Percentiles rank a stretch among this genome's conserved stretches.
These are phyloP conservation scores for Globisporangium perplexum DNA, from an alignment of 352 stramenopile genomes.

Conservation along the genomic window DNA sequence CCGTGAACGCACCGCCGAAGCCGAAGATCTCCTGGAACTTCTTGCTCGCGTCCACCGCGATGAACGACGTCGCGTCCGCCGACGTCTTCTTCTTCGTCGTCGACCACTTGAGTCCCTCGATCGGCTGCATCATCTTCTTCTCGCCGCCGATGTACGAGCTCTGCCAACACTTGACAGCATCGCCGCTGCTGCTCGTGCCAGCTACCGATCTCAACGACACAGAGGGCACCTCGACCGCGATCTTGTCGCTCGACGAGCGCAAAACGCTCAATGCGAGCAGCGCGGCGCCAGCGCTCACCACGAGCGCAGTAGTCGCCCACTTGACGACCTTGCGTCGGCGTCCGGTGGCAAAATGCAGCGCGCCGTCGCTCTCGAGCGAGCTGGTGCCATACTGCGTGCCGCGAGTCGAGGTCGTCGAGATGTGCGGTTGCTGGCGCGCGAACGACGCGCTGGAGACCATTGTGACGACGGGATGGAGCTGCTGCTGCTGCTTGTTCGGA, in stretches of 20 bases:
- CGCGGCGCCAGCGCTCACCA: conserved; percentile 17
- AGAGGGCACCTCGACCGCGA: background rate
- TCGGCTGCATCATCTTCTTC: conserved; percentile 61
- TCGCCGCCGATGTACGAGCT: conserved; percentile 55
- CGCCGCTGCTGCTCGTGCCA: background rate
- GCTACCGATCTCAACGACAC: background rate
- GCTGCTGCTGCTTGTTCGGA: background rate
- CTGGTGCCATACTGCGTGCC: conserved; percentile 21
- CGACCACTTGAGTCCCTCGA: conserved; percentile 44
- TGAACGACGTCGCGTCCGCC: conserved; percentile 21
- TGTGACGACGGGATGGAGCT: too few species aligned
- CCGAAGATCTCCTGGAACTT: conserved; percentile 80
- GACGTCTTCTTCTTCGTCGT: conserved; percentile 16
- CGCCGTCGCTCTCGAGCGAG: conserved; percentile 19
- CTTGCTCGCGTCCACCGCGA: conserved; percentile 43
- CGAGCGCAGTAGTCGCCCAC: conserved; percentile 23
- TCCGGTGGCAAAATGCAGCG: conserved; percentile 7
- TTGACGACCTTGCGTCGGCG: conserved; percentile 22
- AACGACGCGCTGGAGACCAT: background rate
- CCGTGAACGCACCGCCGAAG: conserved; percentile 92
- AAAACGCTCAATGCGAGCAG: conserved; percentile 16
- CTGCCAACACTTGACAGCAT: conserved; percentile 43
- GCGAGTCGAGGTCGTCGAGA: background rate
- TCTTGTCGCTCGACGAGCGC: conserved; percentile 3
- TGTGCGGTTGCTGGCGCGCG: background rate